Evolutionary conservation across 352 stramenopile species (phyloP), one percentile per base, ranked within the genome.

Genomic region (Pythium graminicola): DNA sequence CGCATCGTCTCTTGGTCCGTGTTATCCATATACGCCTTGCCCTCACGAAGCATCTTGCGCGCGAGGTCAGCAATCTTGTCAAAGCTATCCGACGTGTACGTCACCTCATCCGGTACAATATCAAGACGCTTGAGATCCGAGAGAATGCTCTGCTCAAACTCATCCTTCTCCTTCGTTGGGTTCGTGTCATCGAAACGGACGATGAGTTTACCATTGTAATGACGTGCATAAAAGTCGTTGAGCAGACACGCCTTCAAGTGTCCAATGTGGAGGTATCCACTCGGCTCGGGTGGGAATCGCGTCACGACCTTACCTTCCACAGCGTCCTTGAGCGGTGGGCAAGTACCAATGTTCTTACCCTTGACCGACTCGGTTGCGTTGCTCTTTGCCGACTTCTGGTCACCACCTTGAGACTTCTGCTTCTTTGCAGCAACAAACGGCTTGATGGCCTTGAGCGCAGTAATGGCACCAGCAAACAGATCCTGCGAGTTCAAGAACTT

Each of bases 141-240:
- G 23, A 98, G 55, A 65, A 98, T 98, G 60, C 76, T 95, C 60
- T 97, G 81, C 75, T 99, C 95, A 58, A 98, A 99, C 72, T 99
- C 97, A 50, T 98, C 94, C 74, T 99, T 99, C 81, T 99, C 97
- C 72, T 99, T 99, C 61, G 77, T 95, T 13, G 97, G 97, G 75
- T 99, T 99, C 26, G 97, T 99, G 81, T 99, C 97, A 73, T 99
- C 97, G 58, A 99, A 99, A 22, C 97, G 88, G 24, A 99, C 75
- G 49, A 99, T 95, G 26, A 99, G 72, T 67, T 98, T 98, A 61
- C 97, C 97, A 47, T 98, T 85, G 73, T 98, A 98, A 60, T 97
- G 90, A 42, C 94, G 80, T 10, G 97, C 97, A 70, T 99, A 99
- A 73, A 98, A 99, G 67, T 99, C 84, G 80, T 99, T 99, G n/a